Percentiles rank a stretch among this genome's conserved stretches.
Evolutionary conservation across 2,329 filamentous ascomycete species (phyloP).

Genomic region (Sporothrix globosa): DNA sequence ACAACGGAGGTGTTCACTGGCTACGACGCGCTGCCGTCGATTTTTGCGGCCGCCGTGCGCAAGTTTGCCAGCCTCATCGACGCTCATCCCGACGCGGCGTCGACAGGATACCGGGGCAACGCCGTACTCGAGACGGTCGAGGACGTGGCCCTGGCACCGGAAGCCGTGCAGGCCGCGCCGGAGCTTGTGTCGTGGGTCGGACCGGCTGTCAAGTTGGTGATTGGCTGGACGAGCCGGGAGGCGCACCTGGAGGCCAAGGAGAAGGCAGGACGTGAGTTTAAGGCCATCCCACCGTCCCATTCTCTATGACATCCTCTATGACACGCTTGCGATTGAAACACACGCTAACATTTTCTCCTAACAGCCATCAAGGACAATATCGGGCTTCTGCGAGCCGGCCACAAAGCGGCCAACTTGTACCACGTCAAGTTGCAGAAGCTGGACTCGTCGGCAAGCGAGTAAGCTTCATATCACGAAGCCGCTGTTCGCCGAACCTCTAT

Average conservation of each 20-base stretch:
- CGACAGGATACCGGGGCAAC: not conserved
- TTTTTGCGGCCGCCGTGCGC: constrained; percentile 34
- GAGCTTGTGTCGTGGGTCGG: constrained; percentile 22
- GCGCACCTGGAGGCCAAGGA: constrained; percentile 37
- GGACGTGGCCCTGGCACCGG: constrained; percentile 23
- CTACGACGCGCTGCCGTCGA: constrained; percentile 35
- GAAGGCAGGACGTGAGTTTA: constrained; percentile 28
- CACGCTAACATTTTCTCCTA: not conserved
- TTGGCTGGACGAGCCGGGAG: constrained; percentile 39
- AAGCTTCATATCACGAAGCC: not conserved
- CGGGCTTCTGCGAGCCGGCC: constrained; percentile 11
- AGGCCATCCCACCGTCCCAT: not conserved
- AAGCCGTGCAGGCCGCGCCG: constrained; percentile 4
- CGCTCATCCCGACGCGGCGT: constrained; percentile 28
- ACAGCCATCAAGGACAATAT: constrained; percentile 30
- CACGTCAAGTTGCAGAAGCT: constrained; percentile 30
- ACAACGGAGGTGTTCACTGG: constrained; percentile 39
- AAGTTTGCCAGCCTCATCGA: constrained; percentile 35
- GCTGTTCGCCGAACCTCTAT: not conserved
- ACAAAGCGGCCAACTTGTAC: constrained; percentile 27
- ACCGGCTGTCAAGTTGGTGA: constrained; percentile 35
- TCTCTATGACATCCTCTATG: no score
- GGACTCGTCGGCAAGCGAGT: constrained; percentile 16
- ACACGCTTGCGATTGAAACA: not conserved
- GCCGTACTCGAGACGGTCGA: constrained; percentile 28